Base-by-base conservation (phyloP, 129 eudicot genomes). In the Heracleum sosnowskyi region DNA sequence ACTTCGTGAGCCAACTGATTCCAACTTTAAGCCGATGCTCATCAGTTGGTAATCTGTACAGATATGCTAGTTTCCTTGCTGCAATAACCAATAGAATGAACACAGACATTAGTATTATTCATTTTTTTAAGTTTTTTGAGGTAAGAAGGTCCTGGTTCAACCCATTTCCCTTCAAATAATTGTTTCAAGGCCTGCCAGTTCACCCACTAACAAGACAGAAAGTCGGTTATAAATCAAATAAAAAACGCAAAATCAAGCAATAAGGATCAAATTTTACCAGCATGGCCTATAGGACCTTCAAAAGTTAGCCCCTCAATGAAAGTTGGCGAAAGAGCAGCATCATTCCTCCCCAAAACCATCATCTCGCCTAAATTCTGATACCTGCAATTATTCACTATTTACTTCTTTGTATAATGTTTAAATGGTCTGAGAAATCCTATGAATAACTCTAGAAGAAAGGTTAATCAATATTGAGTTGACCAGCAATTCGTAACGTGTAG, bases 351-450 rank as follows among this genome's bases (percentile, higher is more conserved):
- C 28, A 96, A 83, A 71, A 91, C 91, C 99, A 96, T 90, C 99
- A 96, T 96, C 91, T 96, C 99, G 22, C 99, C 99, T 79, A 96
- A 85, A 85, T 96, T 92, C 82, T 96, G 99, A 49, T 88, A 96
- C 87, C 99, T 96, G 91, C 76, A 80, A 22, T 20, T 44, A 16
- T 44, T 73, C 26, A 15, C 15, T 40, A 73, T 73, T 44, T 44
- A 44, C 12, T 44, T 26, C 31, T 71, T n/a, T 41, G 53, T 28
- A 42, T 15, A 45, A n/a, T 29, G 12, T 73, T 73, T 73, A 72
- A 11, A 24, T 72, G 76, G 77, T 28, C 33, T 15, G 31, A 44
- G 17, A 73, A 73, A 28, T 28, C 13, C 60, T 12, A 6, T 4
- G 11, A 28, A 66, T 31, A 31, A 28, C 8, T 66, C 72, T 12